phyloP scores from a whole-genome alignment of 1,139 yeast species.

The Eremothecium coryli region DNA sequence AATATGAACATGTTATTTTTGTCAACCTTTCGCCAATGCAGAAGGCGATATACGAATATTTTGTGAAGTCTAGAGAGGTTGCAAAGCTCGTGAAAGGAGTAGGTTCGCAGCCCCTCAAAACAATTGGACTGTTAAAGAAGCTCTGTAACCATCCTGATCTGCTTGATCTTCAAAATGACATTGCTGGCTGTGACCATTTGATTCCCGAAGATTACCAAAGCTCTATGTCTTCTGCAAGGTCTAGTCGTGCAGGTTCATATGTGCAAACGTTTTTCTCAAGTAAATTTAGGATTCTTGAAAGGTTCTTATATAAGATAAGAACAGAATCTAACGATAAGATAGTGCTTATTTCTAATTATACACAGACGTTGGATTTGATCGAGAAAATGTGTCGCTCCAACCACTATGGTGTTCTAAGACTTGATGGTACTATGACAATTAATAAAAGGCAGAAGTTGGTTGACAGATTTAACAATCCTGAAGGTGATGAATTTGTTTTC shows the following conservation, averaged over 20 bases:
- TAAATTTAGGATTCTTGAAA: conserved; percentile 46
- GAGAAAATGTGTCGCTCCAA: conserved; percentile 73
- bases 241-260: conserved; percentile 29
- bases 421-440: conserved; percentile 89
- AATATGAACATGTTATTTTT: conserved; percentile 91
- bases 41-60: conserved; percentile 56
- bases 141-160: conserved; percentile 91
- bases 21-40: conserved; percentile 80
- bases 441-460: conserved; percentile 90
- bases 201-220: conserved; percentile 67
- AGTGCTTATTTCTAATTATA: conserved; percentile 86
- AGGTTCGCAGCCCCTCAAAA: conserved; percentile 71
- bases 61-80: conserved; percentile 74
- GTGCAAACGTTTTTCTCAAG: conserved; percentile 52
- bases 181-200: conserved; percentile 55
- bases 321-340: conserved; percentile 86
- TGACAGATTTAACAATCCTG: conserved; percentile 84
- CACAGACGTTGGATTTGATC: conserved; percentile 85
- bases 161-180: conserved; percentile 63
- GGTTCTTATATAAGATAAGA: conserved; percentile 70
- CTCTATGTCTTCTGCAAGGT: conserved; percentile 11
- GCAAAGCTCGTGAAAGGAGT: conserved; percentile 55
- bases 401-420: conserved; percentile 68
- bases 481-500: conserved; percentile 79
- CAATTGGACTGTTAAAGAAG: conserved; percentile 81